These are phyloP conservation scores for Rhinocladiella similis DNA, from an alignment of 2,329 filamentous ascomycete genomes.

Conservation along the genomic window DNA sequence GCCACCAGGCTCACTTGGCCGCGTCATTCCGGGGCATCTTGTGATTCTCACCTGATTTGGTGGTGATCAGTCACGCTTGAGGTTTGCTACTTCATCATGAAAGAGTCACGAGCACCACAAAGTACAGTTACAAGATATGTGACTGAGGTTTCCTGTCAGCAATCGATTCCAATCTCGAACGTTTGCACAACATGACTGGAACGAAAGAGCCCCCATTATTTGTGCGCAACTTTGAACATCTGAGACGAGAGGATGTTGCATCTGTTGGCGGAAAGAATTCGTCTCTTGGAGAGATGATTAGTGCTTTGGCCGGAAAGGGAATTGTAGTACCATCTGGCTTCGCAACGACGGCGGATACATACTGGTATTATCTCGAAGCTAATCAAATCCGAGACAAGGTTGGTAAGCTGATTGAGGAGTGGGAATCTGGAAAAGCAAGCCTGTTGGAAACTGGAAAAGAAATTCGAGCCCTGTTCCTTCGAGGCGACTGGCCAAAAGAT, in stretches of 20 bases:
- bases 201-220: slow-evolving; percentile 2
- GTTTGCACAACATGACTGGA: background rate
- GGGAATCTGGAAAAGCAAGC: slow-evolving; percentile 32
- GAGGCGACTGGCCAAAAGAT: slow-evolving; percentile 34
- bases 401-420: slow-evolving; percentile 31
- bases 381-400: slow-evolving; percentile 37
- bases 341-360: slow-evolving; percentile 37
- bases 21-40: too few species aligned
- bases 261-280: slow-evolving; percentile 42
- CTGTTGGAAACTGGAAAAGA: slow-evolving; percentile 36
- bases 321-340: slow-evolving; percentile 39
- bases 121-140: too few species aligned
- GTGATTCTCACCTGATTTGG: too few species aligned
- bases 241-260: slow-evolving; percentile 30
- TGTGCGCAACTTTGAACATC: slow-evolving; percentile 30
- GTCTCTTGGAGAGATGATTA: slow-evolving; percentile 42
- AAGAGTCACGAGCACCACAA: too few species aligned
- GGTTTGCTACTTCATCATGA: too few species aligned
- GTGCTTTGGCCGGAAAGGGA: slow-evolving; percentile 31
- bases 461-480: slow-evolving; percentile 35
- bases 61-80: too few species aligned
- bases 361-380: slow-evolving; percentile 37
- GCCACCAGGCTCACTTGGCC: too few species aligned
- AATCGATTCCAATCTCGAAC: too few species aligned
- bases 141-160: too few species aligned